phyloP scores from a whole-genome alignment of 106 monocot species.

The Dioscorea alata region DNA sequence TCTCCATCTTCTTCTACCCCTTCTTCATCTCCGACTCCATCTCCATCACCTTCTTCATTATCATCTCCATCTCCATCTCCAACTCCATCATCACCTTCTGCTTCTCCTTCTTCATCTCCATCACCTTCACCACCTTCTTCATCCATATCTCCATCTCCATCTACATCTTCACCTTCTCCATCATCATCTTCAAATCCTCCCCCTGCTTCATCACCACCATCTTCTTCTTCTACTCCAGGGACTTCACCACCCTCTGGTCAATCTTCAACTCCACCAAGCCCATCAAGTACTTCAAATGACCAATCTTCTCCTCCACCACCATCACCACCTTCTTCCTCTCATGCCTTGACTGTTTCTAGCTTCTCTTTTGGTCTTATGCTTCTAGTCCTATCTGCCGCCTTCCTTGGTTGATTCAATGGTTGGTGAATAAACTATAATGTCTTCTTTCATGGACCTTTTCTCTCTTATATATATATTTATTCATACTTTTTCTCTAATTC shows the following conservation, averaged over 20 bases:
- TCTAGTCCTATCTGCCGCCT: no score
- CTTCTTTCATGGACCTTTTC: no score
- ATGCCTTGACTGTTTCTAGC: no score
- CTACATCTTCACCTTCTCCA: neutral
- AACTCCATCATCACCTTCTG: neutral
- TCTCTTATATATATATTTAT: no score
- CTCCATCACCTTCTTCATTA: neutral
- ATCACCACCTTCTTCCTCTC: neutral
- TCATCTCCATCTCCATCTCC: neutral
- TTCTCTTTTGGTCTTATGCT: no score
- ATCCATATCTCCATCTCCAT: neutral
- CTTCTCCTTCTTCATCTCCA: slow-evolving; percentile 5
- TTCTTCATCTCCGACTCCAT: neutral
- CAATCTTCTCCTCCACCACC: neutral
- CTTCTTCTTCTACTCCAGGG: no score
- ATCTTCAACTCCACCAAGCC: neutral
- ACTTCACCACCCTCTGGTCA: no score
- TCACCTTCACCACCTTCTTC: no score
- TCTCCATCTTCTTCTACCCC: neutral
- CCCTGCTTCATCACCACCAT: neutral
- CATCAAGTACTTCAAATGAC: neutral
- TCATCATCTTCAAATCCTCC: neutral
- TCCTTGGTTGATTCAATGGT: no score
- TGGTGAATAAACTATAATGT: no score
- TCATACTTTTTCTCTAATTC: neutral